Base-by-base conservation (phyloP, 2,329 filamentous ascomycete species). In the Knufia petricola region DNA sequence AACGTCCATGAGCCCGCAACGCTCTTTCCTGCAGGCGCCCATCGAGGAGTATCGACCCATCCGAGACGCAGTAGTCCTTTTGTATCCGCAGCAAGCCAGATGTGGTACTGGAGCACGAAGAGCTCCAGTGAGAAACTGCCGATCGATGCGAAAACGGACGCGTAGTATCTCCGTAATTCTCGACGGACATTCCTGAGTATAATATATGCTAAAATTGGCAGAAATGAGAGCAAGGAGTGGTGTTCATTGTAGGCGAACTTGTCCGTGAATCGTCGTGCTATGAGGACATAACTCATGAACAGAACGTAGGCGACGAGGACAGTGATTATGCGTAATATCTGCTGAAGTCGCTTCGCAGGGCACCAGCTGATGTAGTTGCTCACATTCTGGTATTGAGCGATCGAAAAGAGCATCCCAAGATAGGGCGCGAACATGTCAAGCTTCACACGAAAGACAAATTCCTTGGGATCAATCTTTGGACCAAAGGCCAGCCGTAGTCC, bases 51-150 rank as follows among this genome's bases (percentile, higher is more conserved):
- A 24, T 49, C 45, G 20, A 50, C 23, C 4, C 56, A 60, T 46
- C 50, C 69, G 57, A 57, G 58, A 53, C 46, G 67, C 6, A 82
- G 66, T 3, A 76, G 55, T 0, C 74, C 76, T 26, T 69, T 73
- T 1, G 75, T 74, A 55, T 82, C 77, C 2, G 71, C 76, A 1
- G 76, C 77, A 7, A 82, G 70, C 71, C 76, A 79, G 46, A 81
- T 68, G 59, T 84, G 80, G 58, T 74, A 74, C 54, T 81, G 77
- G 31, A 83, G 64, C 4, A 79, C 67, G 53, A 77, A 80, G 0
- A 76, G 73, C 61, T 82, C 79, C 1, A 81, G 69, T 0, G 77
- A 77, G 50, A 72, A 73, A 4, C 67, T 66, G 1, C 80, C 79
- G 2, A 83, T 61, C 65, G 70, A 76, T 0, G 75, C 71, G 23